These are phyloP conservation scores for Sarocladium oryzae DNA, from an alignment of 2,329 filamentous ascomycete species.

Conservation along the genomic window DNA sequence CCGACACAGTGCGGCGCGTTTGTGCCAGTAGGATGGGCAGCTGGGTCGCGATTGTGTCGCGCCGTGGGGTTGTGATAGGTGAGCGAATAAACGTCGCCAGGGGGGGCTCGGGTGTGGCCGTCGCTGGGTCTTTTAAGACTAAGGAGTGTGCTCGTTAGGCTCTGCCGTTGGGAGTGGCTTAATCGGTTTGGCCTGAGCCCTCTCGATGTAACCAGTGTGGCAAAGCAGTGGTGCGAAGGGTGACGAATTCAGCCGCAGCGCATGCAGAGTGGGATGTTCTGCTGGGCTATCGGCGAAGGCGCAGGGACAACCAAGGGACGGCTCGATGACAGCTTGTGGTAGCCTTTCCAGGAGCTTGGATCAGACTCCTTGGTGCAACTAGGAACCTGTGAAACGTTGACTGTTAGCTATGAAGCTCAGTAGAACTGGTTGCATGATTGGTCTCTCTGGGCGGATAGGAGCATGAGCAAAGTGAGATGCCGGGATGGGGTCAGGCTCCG, in stretches of 20 bases:
- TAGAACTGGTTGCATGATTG: not conserved
- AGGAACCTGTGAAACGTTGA: not conserved
- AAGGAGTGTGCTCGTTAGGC: not conserved
- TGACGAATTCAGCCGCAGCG: slow-evolving; percentile 8
- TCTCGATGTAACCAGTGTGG: not conserved
- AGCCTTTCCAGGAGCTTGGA: not conserved
- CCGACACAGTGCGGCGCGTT: not conserved
- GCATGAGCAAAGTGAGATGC: not conserved
- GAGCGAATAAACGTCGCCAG: slow-evolving; percentile 9
- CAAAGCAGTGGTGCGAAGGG: not conserved
- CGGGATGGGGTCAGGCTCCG: not conserved
- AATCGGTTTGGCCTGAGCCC: not conserved
- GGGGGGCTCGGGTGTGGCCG: not conserved
- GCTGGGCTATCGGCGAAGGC: not conserved
- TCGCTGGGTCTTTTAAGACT: slow-evolving; percentile 5
- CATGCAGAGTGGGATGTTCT: not conserved
- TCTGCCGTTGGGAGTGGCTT: slow-evolving; percentile 5
- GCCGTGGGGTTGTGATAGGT: slow-evolving; percentile 4
- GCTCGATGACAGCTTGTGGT: not conserved
- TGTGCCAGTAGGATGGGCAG: not conserved
- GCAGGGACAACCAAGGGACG: too few species aligned
- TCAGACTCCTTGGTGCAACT: slow-evolving; percentile 4
- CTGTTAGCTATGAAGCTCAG: not conserved
- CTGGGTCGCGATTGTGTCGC: slow-evolving; percentile 2
- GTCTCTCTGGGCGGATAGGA: not conserved